Percentiles rank a stretch among this genome's conserved stretches.
These are phyloP conservation scores for Solanum pennellii DNA, from an alignment of 257 asterid genomes.

Conservation along the genomic window DNA sequence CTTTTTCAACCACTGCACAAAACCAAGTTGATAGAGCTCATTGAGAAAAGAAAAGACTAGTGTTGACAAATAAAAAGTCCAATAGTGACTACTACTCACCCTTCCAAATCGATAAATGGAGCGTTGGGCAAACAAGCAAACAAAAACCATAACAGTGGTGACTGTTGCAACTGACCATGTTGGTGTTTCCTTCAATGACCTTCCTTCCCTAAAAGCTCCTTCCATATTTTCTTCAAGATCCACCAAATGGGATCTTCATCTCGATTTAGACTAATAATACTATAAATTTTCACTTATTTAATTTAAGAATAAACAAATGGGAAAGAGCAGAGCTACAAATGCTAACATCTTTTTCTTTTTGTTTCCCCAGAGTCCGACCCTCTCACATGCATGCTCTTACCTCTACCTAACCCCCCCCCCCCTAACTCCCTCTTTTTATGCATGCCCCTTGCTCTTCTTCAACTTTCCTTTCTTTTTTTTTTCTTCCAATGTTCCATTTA, in stretches of 20 bases:
- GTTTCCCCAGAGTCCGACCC: conserved; percentile 9
- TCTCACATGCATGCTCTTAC: conserved; percentile 12
- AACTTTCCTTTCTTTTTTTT: background rate
- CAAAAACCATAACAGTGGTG: conserved; percentile 79
- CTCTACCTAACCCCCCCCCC: background rate
- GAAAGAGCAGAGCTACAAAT: background rate
- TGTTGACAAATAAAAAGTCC: background rate
- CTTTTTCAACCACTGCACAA: conserved; percentile 70
- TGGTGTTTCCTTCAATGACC: conserved; percentile 83
- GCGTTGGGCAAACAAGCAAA: conserved; percentile 67
- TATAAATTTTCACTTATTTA: background rate
- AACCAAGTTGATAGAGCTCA: background rate
- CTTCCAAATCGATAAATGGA: conserved; percentile 79
- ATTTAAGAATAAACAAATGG: background rate
- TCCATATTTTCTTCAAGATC: conserved; percentile 16
- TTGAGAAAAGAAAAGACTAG: background rate
- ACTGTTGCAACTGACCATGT: conserved; percentile 97
- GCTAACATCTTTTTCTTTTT: background rate
- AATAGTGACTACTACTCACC: conserved; percentile 24
- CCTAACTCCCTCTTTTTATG: background rate
- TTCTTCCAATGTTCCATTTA: too few species aligned
- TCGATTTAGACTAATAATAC: background rate
- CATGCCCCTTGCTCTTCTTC: background rate
- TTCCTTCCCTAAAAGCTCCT: conserved; percentile 51
- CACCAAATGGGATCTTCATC: conserved; percentile 3